A percentile compares a stretch with the other conserved stretches of the same genome.
Evolutionary conservation across 306 rosid species (phyloP).

Genomic region (Argentina anserina): DNA sequence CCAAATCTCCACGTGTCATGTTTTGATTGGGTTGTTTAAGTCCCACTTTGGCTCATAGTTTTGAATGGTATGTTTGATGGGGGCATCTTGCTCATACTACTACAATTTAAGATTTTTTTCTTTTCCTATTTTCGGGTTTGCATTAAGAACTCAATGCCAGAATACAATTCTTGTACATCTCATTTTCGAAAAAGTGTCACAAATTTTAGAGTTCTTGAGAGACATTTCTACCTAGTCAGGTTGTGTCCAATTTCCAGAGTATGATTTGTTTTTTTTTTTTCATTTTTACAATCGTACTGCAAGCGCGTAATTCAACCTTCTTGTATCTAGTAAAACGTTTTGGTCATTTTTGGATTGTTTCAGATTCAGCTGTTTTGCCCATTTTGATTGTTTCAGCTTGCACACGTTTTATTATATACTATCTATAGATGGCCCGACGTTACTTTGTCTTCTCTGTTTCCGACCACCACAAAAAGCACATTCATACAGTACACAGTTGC

Average conservation of each 20-base stretch:
- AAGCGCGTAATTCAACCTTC: background rate
- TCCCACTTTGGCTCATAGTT: background rate
- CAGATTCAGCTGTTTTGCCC: background rate
- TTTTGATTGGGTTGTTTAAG: background rate
- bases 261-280: too few species aligned
- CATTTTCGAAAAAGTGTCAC: too few species aligned
- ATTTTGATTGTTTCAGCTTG: background rate
- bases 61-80: background rate
- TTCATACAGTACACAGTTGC: background rate
- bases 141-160: background rate
- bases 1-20: background rate
- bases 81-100: background rate
- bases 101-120: background rate
- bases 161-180: background rate
- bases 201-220: too few species aligned
- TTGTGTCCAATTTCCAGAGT: background rate
- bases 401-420: background rate
- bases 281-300: background rate
- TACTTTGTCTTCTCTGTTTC: background rate
- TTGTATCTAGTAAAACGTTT: background rate
- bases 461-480: background rate
- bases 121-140: background rate
- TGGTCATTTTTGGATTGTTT: background rate
- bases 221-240: background rate
- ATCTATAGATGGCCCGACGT: background rate